Conservation (phyloP, 2,329 filamentous ascomycete genomes). For the Pseudogymnoascus verrucosus region DNA sequence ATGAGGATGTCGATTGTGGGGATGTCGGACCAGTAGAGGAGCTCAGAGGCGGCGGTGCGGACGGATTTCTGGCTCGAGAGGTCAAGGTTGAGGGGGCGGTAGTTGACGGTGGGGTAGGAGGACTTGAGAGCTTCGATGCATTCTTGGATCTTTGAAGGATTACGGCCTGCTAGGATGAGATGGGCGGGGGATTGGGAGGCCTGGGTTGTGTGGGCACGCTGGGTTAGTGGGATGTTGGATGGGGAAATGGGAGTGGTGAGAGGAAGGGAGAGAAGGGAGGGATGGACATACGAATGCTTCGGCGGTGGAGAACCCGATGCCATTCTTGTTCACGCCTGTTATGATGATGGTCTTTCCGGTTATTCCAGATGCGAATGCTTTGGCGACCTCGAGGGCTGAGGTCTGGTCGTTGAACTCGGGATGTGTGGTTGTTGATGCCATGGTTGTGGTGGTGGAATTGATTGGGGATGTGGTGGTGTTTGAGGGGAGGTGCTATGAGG, state of each 20-base stretch:
- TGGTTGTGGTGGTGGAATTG: conserved; percentile 7
- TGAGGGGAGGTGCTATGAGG: not conserved
- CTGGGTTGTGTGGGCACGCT: conserved; percentile 2
- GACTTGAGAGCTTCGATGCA: conserved; percentile 15
- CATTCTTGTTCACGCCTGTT: conserved; percentile 17
- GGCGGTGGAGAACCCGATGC: conserved; percentile 16
- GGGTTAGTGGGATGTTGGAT: too few species aligned
- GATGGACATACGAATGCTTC: conserved; percentile 13
- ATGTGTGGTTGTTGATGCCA: conserved; percentile 25
- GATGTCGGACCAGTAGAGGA: conserved; percentile 29
- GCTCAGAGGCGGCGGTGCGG: conserved; percentile 30
- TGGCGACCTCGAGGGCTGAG: conserved; percentile 33
- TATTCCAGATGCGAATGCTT: conserved; percentile 29
- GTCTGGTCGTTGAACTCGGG: conserved; percentile 30
- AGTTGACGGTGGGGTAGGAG: conserved; percentile 7
- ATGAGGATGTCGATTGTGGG: conserved; percentile 33
- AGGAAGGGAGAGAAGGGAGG: too few species aligned
- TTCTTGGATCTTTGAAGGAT: conserved; percentile 13
- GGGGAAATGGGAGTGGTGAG: too few species aligned
- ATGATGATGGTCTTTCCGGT: conserved; percentile 28
- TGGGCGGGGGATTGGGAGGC: conserved; percentile 20
- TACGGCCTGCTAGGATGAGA: conserved; percentile 17
- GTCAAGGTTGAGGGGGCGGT: conserved; percentile 21
- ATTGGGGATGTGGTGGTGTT: not conserved
- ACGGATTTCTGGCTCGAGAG: conserved; percentile 34